Percentiles rank a stretch among this genome's conserved stretches.
Conservation (phyloP, 2,329 filamentous ascomycete genomes). For the Cladosporium sp. region DNA sequence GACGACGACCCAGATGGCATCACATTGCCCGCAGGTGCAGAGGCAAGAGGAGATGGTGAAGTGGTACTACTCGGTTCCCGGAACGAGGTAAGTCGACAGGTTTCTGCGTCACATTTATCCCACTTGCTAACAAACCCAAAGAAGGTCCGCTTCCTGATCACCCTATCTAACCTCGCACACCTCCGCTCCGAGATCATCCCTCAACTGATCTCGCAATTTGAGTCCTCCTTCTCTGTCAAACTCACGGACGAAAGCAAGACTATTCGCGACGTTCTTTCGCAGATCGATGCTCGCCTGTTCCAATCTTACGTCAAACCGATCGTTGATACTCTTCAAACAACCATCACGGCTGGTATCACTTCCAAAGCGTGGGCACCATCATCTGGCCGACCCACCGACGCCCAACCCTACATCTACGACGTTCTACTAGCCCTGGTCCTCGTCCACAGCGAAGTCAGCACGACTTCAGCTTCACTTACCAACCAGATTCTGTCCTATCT, state of each 20-base stretch:
- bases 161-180: slow-evolving; percentile 84
- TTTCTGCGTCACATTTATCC: not conserved
- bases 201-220: slow-evolving; percentile 86
- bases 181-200: slow-evolving; percentile 82
- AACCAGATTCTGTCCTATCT: slow-evolving; percentile 81
- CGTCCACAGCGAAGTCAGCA: slow-evolving; percentile 66
- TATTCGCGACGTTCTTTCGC: slow-evolving; percentile 82
- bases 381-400: slow-evolving; percentile 64
- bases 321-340: slow-evolving; percentile 65
- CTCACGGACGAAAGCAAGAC: slow-evolving; percentile 91
- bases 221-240: slow-evolving; percentile 90
- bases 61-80: slow-evolving; percentile 43
- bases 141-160: slow-evolving; percentile 80
- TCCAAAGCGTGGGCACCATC: slow-evolving; percentile 68
- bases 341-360: slow-evolving; percentile 71
- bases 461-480: slow-evolving; percentile 68
- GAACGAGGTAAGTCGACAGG: slow-evolving; percentile 46
- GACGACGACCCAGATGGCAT: slow-evolving; percentile 55
- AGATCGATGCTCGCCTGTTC: slow-evolving; percentile 91
- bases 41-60: slow-evolving; percentile 22
- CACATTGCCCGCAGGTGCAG: slow-evolving; percentile 35
- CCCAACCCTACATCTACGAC: slow-evolving; percentile 86
- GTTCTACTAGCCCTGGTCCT: slow-evolving; percentile 82
- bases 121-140: slow-evolving; percentile 21
- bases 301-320: slow-evolving; percentile 84